Evolutionary conservation across 768 basidiomycete species (phyloP).

Genomic region (Fomitopsis pulvina): DNA sequence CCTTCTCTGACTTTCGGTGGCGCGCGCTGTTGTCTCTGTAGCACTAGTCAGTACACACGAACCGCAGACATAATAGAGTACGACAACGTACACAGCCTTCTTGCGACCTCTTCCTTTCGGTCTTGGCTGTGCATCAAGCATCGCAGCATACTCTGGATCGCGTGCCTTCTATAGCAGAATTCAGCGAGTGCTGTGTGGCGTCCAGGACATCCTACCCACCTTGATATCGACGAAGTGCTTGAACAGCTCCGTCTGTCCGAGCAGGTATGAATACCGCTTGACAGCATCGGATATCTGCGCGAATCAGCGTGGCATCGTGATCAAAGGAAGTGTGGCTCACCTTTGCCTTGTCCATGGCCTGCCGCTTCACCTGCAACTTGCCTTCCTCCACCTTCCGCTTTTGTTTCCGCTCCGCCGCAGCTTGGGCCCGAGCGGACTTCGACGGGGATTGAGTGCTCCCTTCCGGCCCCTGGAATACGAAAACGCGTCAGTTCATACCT

Average conservation of each 20-base stretch:
- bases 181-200: not conserved
- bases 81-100: constrained; percentile 56
- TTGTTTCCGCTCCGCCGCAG: constrained; percentile 35
- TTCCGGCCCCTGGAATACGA: constrained; percentile 25
- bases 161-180: constrained; percentile 60
- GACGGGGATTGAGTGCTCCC: constrained; percentile 26
- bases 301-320: constrained; percentile 6
- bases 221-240: constrained; percentile 98
- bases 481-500: constrained; percentile 8
- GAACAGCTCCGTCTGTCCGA: constrained; percentile 97
- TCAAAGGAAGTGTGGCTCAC: constrained; percentile 29
- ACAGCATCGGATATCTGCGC: constrained; percentile 83
- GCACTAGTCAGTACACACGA: not conserved
- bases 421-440: constrained; percentile 29
- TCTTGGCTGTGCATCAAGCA: constrained; percentile 83
- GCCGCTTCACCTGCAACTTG: constrained; percentile 60
- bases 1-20: constrained; percentile 94
- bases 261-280: constrained; percentile 94
- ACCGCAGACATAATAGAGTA: not conserved
- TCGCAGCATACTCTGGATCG: constrained; percentile 87
- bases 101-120: constrained; percentile 82
- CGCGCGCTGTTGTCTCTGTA: constrained; percentile 68
- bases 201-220: constrained; percentile 32
- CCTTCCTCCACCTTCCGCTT: constrained; percentile 65
- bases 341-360: constrained; percentile 87